Conservation (phyloP, 164 flowering plant species). For the Piper betle region DNA sequence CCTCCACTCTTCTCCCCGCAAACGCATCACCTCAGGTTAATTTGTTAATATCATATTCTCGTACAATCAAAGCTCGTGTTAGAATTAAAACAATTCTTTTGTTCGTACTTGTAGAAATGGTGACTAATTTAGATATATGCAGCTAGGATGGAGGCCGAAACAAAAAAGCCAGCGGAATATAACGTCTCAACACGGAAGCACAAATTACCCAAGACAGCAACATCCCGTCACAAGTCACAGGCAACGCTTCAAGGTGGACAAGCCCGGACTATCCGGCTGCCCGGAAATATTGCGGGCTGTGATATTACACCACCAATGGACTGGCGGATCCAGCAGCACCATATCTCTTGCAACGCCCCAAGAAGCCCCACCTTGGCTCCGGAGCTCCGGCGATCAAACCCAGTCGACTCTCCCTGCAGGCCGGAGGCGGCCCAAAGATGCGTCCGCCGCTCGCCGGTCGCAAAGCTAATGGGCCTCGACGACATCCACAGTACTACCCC, state of each 20-base stretch:
- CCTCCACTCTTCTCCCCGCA: slow-evolving; percentile 17
- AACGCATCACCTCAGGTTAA: slow-evolving; percentile 40
- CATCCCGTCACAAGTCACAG: not conserved
- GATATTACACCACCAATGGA: not conserved
- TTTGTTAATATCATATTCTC: not conserved
- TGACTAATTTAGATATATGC: not conserved
- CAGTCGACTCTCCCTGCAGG: slow-evolving; percentile 12
- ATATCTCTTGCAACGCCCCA: slow-evolving; percentile 21
- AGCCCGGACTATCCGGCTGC: not conserved
- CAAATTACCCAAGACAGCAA: not conserved
- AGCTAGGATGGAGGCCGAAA: not conserved
- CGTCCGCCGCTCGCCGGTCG: slow-evolving; percentile 16
- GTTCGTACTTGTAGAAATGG: no score
- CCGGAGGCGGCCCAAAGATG: not conserved
- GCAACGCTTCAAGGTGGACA: not conserved
- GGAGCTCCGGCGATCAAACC: slow-evolving; percentile 30
- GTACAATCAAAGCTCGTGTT: not conserved
- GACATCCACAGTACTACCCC: slow-evolving; percentile 1
- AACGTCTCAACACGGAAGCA: not conserved
- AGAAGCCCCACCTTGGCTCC: slow-evolving; percentile 46
- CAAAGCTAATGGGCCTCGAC: slow-evolving; percentile 30
- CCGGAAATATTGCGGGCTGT: not conserved
- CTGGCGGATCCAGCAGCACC: slow-evolving; percentile 2
- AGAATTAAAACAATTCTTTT: no score
- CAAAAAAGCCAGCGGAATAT: not conserved